These are phyloP conservation scores for Leishmania tarentolae DNA, from an alignment of 208 protist species.

Conservation along the genomic window DNA sequence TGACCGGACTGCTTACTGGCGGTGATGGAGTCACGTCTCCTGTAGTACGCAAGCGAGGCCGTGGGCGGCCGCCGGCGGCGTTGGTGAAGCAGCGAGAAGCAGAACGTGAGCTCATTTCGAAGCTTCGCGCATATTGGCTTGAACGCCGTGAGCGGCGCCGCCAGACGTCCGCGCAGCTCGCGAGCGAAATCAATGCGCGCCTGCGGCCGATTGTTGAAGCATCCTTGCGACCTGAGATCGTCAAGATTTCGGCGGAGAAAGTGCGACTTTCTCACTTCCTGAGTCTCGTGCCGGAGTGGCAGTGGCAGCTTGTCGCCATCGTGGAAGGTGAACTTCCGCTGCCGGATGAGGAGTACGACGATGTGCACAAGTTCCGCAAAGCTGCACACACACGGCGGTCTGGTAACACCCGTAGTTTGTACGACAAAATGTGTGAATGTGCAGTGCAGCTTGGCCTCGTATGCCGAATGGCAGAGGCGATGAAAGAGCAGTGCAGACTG, in stretches of 20 bases:
- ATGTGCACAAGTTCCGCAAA: slow-evolving; percentile 76
- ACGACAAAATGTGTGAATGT: slow-evolving; percentile 48
- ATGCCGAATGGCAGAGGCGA: slow-evolving; percentile 29
- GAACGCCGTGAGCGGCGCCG: slow-evolving; percentile 45
- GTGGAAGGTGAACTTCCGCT: slow-evolving; percentile 76
- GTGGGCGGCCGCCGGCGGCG: slow-evolving; percentile 47
- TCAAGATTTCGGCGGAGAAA: slow-evolving; percentile 63
- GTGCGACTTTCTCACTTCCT: slow-evolving; percentile 72
- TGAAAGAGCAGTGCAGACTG: slow-evolving; percentile 38
- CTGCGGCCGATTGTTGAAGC: slow-evolving; percentile 52
- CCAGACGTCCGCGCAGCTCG: slow-evolving; percentile 33
- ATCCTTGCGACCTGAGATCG: slow-evolving; percentile 63
- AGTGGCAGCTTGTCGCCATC: slow-evolving; percentile 54
- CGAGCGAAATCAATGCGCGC: slow-evolving; percentile 48
- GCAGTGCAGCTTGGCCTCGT: slow-evolving; percentile 44
- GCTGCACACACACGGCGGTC: slow-evolving; percentile 52
- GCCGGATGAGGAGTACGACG: slow-evolving; percentile 81
- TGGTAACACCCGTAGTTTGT: slow-evolving; percentile 57
- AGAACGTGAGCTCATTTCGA: slow-evolving; percentile 33
- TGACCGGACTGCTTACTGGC: slow-evolving; percentile 42
- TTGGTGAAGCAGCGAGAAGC: slow-evolving; percentile 39
- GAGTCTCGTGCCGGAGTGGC: slow-evolving; percentile 82
- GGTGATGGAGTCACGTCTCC: slow-evolving; percentile 24
- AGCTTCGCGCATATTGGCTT: slow-evolving; percentile 68
- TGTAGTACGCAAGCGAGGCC: slow-evolving; percentile 38